Evolutionary conservation across 148 eudicot species (phyloP), one percentile per base, ranked within the genome.

Genomic region (Nepenthes mirabilis): DNA sequence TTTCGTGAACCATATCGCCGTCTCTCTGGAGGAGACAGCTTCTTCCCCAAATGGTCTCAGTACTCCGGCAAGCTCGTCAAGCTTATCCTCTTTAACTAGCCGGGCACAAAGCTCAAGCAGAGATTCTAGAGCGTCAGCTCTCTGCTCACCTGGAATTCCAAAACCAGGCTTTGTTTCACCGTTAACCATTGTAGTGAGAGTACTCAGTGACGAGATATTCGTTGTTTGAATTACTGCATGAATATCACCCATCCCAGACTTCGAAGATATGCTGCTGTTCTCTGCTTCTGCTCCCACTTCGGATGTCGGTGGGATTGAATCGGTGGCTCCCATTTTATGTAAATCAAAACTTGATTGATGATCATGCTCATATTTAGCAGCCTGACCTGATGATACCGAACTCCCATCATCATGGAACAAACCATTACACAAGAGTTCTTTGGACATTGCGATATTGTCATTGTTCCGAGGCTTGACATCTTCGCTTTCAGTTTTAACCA

Each of bases 1-100:
- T 77, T 91, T 88, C 9, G 98, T 88, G 68, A 91, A 66, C 98
- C 98, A 91, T 50, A 91, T 91, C 40, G 98, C 96, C 37, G 96
- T 91, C 77, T 91, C 98, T 35, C 98, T 77, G 11, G 96, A 91
- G 1, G 98, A 91, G 6, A 91, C 94, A 1, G 73, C 66, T 52
- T 91, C 98, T 64, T 91, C 98, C 45, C 98, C 96, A 58, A 91
- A 91, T 4, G 98, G 94, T 70, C 83, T 83, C 12, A 91, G 74
- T 73, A 91, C 86, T 34, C 88, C 86, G 1, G 80, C 64, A 35
- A 91, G 91, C 74, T 91, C 98, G 2, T 88, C 91, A 3, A 85
- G 77, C 57, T 88, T 88, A 53, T 82, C 84, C 73, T 91, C 89
- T 67, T 83, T 84, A 23, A 91, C 81, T 56, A 91, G 62, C 50